Percentiles rank a stretch among this genome's conserved stretches.
Evolutionary conservation across 768 basidiomycete species (phyloP).

Genomic region (Termitomyces sp.): DNA sequence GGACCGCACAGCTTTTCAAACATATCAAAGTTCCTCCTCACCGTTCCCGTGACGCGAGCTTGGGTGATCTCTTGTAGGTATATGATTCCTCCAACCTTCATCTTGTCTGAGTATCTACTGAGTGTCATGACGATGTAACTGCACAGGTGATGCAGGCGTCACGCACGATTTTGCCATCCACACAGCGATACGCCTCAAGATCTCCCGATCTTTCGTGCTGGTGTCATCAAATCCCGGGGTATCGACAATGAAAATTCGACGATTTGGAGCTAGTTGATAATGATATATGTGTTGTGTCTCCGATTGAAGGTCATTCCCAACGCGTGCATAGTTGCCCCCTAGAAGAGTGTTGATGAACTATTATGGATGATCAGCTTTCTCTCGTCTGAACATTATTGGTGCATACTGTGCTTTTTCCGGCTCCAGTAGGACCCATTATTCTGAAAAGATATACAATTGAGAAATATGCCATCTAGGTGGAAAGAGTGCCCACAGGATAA

Average conservation of each 20-base stretch:
- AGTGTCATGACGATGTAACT: background rate
- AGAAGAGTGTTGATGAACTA: constrained; percentile 8
- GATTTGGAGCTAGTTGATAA: background rate
- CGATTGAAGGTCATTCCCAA: constrained; percentile 5
- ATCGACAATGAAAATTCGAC: constrained; percentile 6
- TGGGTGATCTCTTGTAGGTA: constrained; percentile 12
- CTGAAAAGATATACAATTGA: background rate
- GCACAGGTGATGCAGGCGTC: background rate
- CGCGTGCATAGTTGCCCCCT: background rate
- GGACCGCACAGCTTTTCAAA: constrained; percentile 13
- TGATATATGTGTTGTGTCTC: constrained; percentile 4
- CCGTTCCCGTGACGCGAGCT: constrained; percentile 14
- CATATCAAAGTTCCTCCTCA: constrained; percentile 11
- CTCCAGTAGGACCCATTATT: constrained; percentile 4
- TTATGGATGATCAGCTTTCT: background rate
- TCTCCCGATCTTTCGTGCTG: constrained; percentile 6
- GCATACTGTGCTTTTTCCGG: constrained; percentile 6
- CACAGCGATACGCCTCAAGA: constrained; percentile 6
- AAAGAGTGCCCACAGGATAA: constrained; percentile 1
- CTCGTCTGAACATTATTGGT: background rate
- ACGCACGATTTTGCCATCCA: constrained; percentile 9
- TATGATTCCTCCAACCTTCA: constrained; percentile 9
- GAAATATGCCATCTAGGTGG: background rate
- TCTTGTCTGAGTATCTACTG: constrained; percentile 5
- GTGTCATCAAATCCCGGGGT: constrained; percentile 9